Evolutionary conservation across 345 rosid species (phyloP), one percentile per base, ranked within the genome.

Genomic region (Tarenaya hassleriana): DNA sequence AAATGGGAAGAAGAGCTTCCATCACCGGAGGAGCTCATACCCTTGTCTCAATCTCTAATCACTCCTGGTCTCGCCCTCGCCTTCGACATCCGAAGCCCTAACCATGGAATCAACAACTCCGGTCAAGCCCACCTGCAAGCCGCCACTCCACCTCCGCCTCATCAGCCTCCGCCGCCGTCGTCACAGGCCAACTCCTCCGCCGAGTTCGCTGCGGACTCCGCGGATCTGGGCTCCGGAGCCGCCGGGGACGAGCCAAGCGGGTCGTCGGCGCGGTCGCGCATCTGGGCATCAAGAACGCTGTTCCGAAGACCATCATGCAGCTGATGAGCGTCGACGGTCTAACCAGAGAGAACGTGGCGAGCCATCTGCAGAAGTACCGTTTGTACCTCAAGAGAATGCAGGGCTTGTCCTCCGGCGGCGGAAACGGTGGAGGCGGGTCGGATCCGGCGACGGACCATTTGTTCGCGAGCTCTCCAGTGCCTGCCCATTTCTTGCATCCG

Each of bases 1-100:
- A 82, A 72, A 69, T 84, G 95, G 95, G 96, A 87, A 69, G 88
- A 87, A 43, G 85, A 82, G 41, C 95, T 87, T 3, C 98, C 96
- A 0, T 62, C 96, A 0, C 96, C 82, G 7, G 95, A 82, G 1
- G 98, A 91, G 49, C 92, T 91, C 10, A 91, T 77, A 75, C 95
- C 98, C n/a, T 62, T 91, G 18, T 67, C 89, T 45, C 96, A 91
- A 64, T 68, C 96, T 61, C 77, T 90, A 71, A 90, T 90, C 60
- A 80, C 96, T 33, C 96, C 82, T 52, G 82, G 82, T 82, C 97
- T 90, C 38, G 97, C 97, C 40, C 52, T 86, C 7, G 96, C 96
- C 60, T 90, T 90, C 50, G 85, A 90, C 65, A 86, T 90, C 52
- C 76, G 64, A 43, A 73, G 55, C 62, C 76, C 74, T 33, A 38